Conservation (phyloP, 1,139 yeast species). For the Sugiyamaella grinbergsii region DNA sequence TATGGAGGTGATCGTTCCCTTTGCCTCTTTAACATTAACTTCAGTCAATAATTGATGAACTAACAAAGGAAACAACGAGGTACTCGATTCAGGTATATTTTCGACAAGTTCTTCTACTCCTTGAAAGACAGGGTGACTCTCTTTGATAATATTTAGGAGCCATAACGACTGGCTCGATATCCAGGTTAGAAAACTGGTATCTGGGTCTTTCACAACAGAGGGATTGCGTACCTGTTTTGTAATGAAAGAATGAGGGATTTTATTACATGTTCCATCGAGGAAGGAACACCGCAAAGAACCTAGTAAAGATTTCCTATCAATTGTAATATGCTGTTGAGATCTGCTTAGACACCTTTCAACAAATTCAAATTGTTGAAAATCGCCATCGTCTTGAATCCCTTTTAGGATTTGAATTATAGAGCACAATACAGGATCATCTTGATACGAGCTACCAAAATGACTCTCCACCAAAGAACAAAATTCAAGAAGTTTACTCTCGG, state of each 20-base stretch:
- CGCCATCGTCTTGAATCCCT: constrained; percentile 3
- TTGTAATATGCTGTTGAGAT: constrained; percentile 12
- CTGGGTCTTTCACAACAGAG: neutral
- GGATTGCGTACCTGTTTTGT: neutral
- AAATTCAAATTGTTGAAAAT: constrained; percentile 13
- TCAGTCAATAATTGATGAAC: constrained; percentile 34
- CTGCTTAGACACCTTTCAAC: constrained; percentile 16
- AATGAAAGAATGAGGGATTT: neutral
- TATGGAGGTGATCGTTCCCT: neutral
- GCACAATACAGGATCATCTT: constrained; percentile 8
- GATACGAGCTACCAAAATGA: constrained; percentile 3
- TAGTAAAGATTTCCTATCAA: constrained; percentile 9
- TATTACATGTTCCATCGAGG: constrained; percentile 15
- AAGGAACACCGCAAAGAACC: constrained; percentile 8
- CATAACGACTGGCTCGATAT: neutral
- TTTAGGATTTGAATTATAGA: constrained; percentile 4
- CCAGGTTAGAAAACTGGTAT: constrained; percentile 8
- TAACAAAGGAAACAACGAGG: constrained; percentile 43
- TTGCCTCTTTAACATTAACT: constrained; percentile 1
- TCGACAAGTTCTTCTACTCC: constrained; percentile 15
- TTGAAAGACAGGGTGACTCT: constrained; percentile 9
- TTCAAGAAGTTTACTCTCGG: constrained; percentile 5
- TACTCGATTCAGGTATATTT: constrained; percentile 28
- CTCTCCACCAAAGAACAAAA: neutral
- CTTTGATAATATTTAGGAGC: neutral